Evolutionary conservation across 352 stramenopile species (phyloP), one percentile per base, ranked within the genome.

Genomic region (Globisporangium middletonii): DNA sequence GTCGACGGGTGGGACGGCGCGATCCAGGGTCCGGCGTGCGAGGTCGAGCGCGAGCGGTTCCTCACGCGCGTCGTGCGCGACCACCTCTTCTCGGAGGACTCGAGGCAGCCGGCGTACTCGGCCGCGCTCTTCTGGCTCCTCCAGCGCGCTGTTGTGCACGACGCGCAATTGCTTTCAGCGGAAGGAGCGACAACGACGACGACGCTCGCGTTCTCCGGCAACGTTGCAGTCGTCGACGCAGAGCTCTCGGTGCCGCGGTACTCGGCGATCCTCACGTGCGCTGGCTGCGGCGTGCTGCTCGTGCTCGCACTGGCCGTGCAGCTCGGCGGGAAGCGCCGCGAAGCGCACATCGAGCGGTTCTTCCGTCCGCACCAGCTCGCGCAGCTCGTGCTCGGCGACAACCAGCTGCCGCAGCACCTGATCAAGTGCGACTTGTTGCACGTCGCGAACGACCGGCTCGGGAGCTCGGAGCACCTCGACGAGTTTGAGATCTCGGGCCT

Each of bases 401-500:
- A 65, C 27, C 50, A 30, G 11, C 70, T 83, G 60, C 74, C 73
- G 26, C 64, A 67, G 16, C 65, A 63, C 23, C 35, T 83, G 30
- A 51, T 86, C n/a, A 72, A 75, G 50, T 75, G 72, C 44, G 65
- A 81, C 44, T 53, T 86, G n/a, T 59, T 86, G 5, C 72, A 74
- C 9, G 53, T 86, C 16, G 75, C 64, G 30, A 75, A 71, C 49
- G 75, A 78, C 27, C 74, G 75, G 11, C 54, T 86, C 15, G 66
- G 73, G 30, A 81, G 67, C 63, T 83, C 75, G 11, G 73, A 83
- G 67, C 55, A 79, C 47, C 63, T 86, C 6, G 67, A 78, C 53
- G 68, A 79, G 53, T 86, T 86, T 37, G 75, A 86, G 64, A 77
- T 86, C 46, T 71, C 63, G 7, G 75, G 73, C 7, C 52, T 86